Conservation (phyloP, 1,139 yeast genomes). For the Tardiomyces depauwii region DNA sequence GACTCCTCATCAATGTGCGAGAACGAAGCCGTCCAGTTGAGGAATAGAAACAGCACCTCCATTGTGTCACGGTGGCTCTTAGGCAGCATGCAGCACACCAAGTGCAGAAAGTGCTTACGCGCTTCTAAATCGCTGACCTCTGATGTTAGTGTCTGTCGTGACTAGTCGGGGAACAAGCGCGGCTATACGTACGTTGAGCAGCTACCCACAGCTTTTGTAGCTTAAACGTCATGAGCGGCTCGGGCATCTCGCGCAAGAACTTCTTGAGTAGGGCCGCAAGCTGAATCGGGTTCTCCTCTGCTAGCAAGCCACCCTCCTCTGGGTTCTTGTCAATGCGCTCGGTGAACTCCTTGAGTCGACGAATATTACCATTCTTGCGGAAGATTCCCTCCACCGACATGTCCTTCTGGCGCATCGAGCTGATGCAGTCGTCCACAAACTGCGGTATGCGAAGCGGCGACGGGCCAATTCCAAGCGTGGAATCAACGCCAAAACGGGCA, state of each 20-base stretch:
- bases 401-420: constrained; percentile 80
- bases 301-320: constrained; percentile 57
- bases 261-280: constrained; percentile 88
- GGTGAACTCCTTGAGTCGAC: constrained; percentile 63
- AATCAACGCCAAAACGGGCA: constrained; percentile 70
- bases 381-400: constrained; percentile 96
- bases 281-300: constrained; percentile 79
- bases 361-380: constrained; percentile 91
- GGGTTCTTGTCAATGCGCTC: constrained; percentile 71
- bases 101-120: constrained; percentile 49
- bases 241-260: constrained; percentile 86
- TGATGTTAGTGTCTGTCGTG: constrained; percentile 2
- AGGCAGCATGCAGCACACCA: constrained; percentile 75
- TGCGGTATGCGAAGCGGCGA: constrained; percentile 61
- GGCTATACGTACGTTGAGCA: constrained; percentile 36
- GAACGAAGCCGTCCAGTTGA: constrained; percentile 94
- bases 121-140: constrained; percentile 32
- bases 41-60: constrained; percentile 76
- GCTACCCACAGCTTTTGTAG: constrained; percentile 74
- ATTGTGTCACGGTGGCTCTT: constrained; percentile 71
- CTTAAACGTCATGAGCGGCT: constrained; percentile 70
- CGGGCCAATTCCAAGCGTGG: constrained; percentile 83
- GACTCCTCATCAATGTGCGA: constrained; percentile 46
- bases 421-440: constrained; percentile 74
- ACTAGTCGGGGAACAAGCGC: not conserved